A percentile compares a stretch with the other conserved stretches of the same genome.
Conservation (phyloP, 352 stramenopile genomes). For the Phytophthora pini region DNA sequence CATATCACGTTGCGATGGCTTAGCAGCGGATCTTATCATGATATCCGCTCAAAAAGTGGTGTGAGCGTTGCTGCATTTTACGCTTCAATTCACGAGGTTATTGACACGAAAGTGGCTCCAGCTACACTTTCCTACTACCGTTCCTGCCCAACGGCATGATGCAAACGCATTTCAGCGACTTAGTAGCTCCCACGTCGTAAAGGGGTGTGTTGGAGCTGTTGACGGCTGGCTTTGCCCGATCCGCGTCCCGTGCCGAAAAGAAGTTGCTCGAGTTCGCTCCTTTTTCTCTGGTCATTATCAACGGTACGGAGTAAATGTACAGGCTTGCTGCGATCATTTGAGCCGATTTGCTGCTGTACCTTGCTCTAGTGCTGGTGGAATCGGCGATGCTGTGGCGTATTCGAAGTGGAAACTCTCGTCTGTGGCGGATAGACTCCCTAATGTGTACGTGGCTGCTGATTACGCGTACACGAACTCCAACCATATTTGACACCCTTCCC, state of each 20-base stretch:
- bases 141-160: not conserved
- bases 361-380: not conserved
- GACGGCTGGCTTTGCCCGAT: constrained; percentile 12
- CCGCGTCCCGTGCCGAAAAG: not conserved
- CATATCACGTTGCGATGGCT: constrained; percentile 6
- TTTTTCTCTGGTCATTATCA: constrained; percentile 11
- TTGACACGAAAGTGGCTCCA: constrained; percentile 6
- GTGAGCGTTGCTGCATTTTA: constrained; percentile 4
- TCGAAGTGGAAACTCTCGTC: not conserved
- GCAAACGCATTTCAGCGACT: not conserved
- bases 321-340: not conserved
- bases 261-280: constrained; percentile 1
- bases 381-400: not conserved
- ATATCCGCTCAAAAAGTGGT: constrained; percentile 1
- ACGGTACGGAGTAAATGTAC: not conserved
- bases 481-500: constrained; percentile 9
- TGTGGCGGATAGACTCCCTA: not conserved
- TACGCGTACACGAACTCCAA: constrained; percentile 9
- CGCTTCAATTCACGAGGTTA: constrained; percentile 3
- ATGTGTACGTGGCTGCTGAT: constrained; percentile 1
- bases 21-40: constrained; percentile 5
- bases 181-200: not conserved
- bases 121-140: constrained; percentile 2
- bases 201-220: constrained; percentile 2
- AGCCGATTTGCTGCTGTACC: constrained; percentile 1